phyloP scores from a whole-genome alignment of 2,329 filamentous ascomycete species.

The Cordyceps fumosorosea region DNA sequence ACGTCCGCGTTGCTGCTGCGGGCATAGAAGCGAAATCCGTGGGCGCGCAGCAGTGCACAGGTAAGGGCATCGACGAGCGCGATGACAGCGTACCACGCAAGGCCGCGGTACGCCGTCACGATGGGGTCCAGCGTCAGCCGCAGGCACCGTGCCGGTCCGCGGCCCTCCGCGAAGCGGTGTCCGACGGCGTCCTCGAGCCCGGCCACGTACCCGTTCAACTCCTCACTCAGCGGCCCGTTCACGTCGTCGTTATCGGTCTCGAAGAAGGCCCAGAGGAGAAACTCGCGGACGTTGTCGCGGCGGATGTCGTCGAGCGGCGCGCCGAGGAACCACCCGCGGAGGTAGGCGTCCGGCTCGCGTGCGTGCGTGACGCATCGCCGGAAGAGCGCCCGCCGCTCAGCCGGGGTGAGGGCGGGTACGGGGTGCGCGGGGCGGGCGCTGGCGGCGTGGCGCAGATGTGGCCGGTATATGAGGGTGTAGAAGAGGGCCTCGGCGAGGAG shows the following conservation, averaged over 20 bases:
- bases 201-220: slow-evolving; percentile 42
- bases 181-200: slow-evolving; percentile 49
- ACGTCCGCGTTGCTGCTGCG: slow-evolving; percentile 26
- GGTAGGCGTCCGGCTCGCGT: slow-evolving; percentile 47
- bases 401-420: slow-evolving; percentile 19
- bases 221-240: slow-evolving; percentile 24
- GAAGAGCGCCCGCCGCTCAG: slow-evolving; percentile 50
- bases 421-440: slow-evolving; percentile 31
- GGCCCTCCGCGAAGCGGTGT: slow-evolving; percentile 43
- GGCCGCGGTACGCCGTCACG: slow-evolving; percentile 51
- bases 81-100: slow-evolving; percentile 57
- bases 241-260: slow-evolving; percentile 33
- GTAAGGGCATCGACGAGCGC: slow-evolving; percentile 48
- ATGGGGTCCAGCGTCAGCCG: slow-evolving; percentile 62
- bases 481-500: slow-evolving; percentile 36
- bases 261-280: slow-evolving; percentile 62
- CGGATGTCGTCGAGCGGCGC: slow-evolving; percentile 50
- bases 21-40: slow-evolving; percentile 48
- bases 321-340: slow-evolving; percentile 61
- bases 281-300: slow-evolving; percentile 62
- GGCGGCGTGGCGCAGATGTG: slow-evolving; percentile 34
- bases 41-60: slow-evolving; percentile 36
- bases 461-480: slow-evolving; percentile 35
- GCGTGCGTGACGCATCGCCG: slow-evolving; percentile 48
- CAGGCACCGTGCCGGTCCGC: slow-evolving; percentile 49